phyloP scores from a whole-genome alignment of 2,329 filamentous ascomycete genomes.

The Huntiella abstrusa region DNA sequence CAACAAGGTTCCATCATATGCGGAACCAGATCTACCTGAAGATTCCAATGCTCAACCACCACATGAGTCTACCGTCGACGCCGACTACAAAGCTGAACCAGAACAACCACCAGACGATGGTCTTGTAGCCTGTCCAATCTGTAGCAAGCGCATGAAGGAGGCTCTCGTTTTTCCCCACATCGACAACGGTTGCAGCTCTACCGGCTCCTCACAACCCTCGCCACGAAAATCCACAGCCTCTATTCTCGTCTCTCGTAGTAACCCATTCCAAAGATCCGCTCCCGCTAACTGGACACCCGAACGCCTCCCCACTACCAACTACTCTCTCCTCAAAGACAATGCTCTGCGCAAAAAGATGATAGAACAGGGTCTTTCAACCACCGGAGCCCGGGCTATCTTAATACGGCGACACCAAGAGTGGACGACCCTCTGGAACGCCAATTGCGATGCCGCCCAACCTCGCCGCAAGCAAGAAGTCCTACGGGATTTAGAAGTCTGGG shows the following conservation, averaged over 20 bases:
- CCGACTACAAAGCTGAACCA: conserved; percentile 18
- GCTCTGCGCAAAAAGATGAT: conserved; percentile 62
- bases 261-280: conserved; percentile 14
- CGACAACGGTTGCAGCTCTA: conserved; percentile 32
- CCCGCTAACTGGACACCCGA: conserved; percentile 24
- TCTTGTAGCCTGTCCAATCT: conserved; percentile 69
- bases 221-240: conserved; percentile 4
- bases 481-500: conserved; percentile 69
- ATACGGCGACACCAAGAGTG: conserved; percentile 77
- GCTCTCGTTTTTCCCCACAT: conserved; percentile 63
- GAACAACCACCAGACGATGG: conserved; percentile 39
- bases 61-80: conserved; percentile 7
- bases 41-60: background rate
- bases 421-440: conserved; percentile 92
- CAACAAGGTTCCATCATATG: conserved; percentile 13
- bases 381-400: conserved; percentile 49
- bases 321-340: conserved; percentile 66
- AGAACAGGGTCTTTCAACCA: conserved; percentile 59
- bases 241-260: conserved; percentile 1
- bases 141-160: conserved; percentile 59
- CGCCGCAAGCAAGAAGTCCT: conserved; percentile 53
- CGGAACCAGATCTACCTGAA: background rate
- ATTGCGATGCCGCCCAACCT: conserved; percentile 67
- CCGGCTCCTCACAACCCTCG: conserved; percentile 19
- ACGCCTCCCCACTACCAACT: conserved; percentile 64